Conservation (phyloP, 345 rosid genomes). For the Populus simonii region DNA sequence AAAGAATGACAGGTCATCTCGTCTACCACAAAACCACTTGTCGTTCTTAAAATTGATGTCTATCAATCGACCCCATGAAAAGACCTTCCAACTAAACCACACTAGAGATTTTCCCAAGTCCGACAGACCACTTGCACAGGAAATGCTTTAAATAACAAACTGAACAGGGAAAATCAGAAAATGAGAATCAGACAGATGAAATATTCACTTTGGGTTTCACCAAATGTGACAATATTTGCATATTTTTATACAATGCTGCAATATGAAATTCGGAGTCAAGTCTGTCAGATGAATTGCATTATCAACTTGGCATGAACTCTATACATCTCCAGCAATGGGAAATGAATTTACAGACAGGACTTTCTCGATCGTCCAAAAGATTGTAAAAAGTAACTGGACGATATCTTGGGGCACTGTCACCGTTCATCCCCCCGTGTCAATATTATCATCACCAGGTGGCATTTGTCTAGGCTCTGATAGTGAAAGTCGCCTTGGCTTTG, state of each 20-base stretch:
- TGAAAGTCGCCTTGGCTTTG: conserved; percentile 58
- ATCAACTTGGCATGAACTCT: conserved; percentile 43
- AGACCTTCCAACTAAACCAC: too few species aligned
- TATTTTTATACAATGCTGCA: conserved; percentile 48
- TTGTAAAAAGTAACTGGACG: conserved; percentile 18
- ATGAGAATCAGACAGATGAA: conserved; percentile 31
- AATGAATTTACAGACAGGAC: conserved; percentile 57
- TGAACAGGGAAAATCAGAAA: conserved; percentile 19
- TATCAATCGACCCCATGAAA: too few species aligned
- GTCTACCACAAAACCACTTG: too few species aligned
- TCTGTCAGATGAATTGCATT: conserved; percentile 40
- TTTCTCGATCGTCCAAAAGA: conserved; percentile 32
- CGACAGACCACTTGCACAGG: conserved; percentile 3
- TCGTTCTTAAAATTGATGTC: too few species aligned
- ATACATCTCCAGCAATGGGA: conserved; percentile 52
- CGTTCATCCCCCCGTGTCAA: conserved; percentile 61
- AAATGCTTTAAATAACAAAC: conserved; percentile 18
- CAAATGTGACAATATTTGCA: conserved; percentile 47
- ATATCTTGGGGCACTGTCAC: conserved; percentile 14
- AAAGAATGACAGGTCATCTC: too few species aligned
- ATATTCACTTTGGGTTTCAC: conserved; percentile 52
- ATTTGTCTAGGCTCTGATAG: conserved; percentile 78
- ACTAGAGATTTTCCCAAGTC: too few species aligned
- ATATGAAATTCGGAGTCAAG: conserved; percentile 34
- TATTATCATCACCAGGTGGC: conserved; percentile 63